Percentiles rank a stretch among this genome's conserved stretches.
Conservation (phyloP, 2,329 filamentous ascomycete genomes). For the Ophiostoma australiae region DNA sequence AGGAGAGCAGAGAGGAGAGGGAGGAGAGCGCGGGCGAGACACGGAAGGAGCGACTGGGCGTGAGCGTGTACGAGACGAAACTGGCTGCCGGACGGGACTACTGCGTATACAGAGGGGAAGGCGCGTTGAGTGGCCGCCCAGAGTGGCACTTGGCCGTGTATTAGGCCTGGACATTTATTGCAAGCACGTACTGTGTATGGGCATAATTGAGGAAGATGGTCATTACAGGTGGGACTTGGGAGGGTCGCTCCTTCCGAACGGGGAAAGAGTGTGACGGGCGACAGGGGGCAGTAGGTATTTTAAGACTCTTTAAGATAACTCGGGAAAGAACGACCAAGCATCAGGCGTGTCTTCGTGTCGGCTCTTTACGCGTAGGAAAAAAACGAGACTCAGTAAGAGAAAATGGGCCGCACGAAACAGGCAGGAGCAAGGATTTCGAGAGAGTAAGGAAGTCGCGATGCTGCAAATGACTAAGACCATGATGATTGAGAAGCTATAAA, state of each 20-base stretch:
- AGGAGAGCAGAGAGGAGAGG: neutral
- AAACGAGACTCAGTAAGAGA: neutral
- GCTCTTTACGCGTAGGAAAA: slow-evolving; percentile 3
- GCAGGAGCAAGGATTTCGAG: neutral
- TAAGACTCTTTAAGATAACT: neutral
- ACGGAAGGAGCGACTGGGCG: slow-evolving; percentile 11
- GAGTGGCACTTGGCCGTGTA: slow-evolving; percentile 19
- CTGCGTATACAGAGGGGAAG: neutral
- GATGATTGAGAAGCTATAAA: neutral
- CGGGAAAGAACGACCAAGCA: neutral
- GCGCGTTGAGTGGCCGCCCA: slow-evolving; percentile 15
- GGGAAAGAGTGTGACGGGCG: slow-evolving; percentile 8
- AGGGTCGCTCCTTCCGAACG: neutral
- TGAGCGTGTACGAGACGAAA: neutral
- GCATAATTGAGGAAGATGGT: neutral
- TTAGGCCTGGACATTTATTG: slow-evolving; percentile 13
- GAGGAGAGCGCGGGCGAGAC: neutral
- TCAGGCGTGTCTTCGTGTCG: slow-evolving; percentile 2
- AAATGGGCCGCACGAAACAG: neutral
- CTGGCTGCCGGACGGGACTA: neutral
- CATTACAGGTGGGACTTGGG: slow-evolving; percentile 9
- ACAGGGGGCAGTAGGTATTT: neutral
- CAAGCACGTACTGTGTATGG: neutral
- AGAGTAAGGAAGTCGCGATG: neutral
- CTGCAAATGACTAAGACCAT: neutral